phyloP scores from a whole-genome alignment of 148 eudicot species.

The Linanthus parryae region DNA sequence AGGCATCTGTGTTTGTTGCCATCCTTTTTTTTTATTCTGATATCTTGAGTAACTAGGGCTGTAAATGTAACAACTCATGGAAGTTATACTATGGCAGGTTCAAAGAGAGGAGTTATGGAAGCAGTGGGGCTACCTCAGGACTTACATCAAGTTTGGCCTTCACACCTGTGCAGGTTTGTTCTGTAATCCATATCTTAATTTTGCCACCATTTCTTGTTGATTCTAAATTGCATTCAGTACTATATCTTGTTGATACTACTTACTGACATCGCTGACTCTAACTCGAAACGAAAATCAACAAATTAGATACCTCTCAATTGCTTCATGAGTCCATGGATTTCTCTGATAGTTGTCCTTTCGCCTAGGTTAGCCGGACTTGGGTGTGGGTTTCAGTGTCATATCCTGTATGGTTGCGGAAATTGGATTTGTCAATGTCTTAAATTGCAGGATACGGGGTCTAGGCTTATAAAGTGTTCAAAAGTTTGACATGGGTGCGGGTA shows the following conservation, averaged over 20 bases:
- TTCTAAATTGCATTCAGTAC: not conserved
- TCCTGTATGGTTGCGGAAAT: too few relatives aligned
- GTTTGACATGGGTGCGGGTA: too few relatives aligned
- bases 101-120: slow-evolving; percentile 75
- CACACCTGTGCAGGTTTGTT: slow-evolving; percentile 90
- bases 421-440: too few relatives aligned
- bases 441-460: too few relatives aligned
- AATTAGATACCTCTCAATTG: too few relatives aligned
- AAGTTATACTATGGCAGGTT: slow-evolving; percentile 39
- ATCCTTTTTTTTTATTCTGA: not conserved
- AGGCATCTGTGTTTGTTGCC: not conserved
- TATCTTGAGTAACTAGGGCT: not conserved
- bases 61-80: not conserved
- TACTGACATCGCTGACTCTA: not conserved
- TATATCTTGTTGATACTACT: not conserved
- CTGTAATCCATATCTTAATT: slow-evolving; percentile 13
- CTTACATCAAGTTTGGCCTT: slow-evolving; percentile 97
- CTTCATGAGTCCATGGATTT: too few relatives aligned
- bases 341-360: too few relatives aligned
- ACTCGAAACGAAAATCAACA: not conserved
- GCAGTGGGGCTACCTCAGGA: slow-evolving; percentile 89
- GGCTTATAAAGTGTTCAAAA: too few relatives aligned
- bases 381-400: too few relatives aligned
- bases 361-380: too few relatives aligned
- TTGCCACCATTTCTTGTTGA: slow-evolving; percentile 3